These are phyloP conservation scores for Tolypocladium tundrense DNA, from an alignment of 2,329 filamentous ascomycete species.

Conservation along the genomic window DNA sequence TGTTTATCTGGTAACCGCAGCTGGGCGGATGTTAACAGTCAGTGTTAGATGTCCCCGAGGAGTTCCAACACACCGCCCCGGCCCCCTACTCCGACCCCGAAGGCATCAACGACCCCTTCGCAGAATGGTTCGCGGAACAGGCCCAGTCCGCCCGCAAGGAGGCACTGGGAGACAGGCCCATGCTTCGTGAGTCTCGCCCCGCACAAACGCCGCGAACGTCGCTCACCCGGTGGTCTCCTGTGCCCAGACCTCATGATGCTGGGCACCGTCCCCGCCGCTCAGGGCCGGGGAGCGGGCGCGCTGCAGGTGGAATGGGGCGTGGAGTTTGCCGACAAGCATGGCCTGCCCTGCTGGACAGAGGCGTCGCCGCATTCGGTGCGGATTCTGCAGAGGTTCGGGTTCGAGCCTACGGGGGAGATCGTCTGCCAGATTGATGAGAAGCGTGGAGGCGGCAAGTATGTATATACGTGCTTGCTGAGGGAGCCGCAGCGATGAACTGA, in stretches of 20 bases:
- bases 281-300: background rate
- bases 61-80: background rate
- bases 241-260: background rate
- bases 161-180: background rate
- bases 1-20: no score
- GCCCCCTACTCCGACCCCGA: background rate
- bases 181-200: background rate
- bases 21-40: background rate
- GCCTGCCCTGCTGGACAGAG: background rate
- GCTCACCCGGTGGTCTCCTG: background rate
- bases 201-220: background rate
- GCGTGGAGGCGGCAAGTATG: background rate
- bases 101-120: background rate
- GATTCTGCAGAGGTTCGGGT: background rate
- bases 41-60: background rate
- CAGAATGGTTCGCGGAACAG: background rate
- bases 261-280: background rate
- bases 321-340: background rate
- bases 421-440: background rate
- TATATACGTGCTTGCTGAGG: conserved; percentile 1
- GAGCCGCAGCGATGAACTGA: background rate
- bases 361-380: background rate
- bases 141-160: background rate
- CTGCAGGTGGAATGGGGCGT: background rate
- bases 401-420: background rate